Conservation (phyloP, 1,284 basidiomycete genomes). For the Naganishia cerealis region DNA sequence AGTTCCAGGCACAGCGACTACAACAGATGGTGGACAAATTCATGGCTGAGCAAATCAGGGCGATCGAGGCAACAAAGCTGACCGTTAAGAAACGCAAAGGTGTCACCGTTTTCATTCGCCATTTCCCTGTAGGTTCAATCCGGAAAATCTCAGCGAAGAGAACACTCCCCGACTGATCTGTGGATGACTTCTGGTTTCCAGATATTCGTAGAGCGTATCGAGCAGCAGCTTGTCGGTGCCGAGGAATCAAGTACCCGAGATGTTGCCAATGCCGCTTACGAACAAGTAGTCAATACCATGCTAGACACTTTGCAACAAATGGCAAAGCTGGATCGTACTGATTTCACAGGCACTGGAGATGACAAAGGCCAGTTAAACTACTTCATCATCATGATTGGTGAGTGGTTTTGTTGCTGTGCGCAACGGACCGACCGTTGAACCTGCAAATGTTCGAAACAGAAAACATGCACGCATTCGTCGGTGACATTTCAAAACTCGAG, state of each 20-base stretch:
- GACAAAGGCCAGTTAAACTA: constrained; percentile 97
- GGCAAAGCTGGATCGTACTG: constrained; percentile 79
- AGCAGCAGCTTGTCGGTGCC: constrained; percentile 77
- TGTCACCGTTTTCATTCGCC: constrained; percentile 86
- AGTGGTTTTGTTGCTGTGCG: constrained; percentile 46
- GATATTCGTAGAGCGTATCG: constrained; percentile 75
- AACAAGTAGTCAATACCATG: constrained; percentile 81
- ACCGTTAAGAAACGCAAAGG: constrained; percentile 89
- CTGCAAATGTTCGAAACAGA: constrained; percentile 58
- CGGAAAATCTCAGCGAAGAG: background rate
- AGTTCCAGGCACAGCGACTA: constrained; percentile 76
- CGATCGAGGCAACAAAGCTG: constrained; percentile 77
- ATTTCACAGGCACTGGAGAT: constrained; percentile 62
- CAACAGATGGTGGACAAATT: constrained; percentile 73
- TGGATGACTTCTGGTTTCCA: constrained; percentile 30
- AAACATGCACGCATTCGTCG: constrained; percentile 91
- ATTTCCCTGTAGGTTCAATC: constrained; percentile 68
- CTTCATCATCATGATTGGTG: constrained; percentile 90
- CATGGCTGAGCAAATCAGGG: constrained; percentile 78
- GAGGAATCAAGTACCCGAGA: constrained; percentile 75
- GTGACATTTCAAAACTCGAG: constrained; percentile 71
- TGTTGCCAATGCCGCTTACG: constrained; percentile 79
- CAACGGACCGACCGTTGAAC: background rate
- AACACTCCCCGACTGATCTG: background rate
- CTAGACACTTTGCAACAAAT: constrained; percentile 91